Conservation (phyloP, 257 asterid species). For the Cordia subcordata region DNA sequence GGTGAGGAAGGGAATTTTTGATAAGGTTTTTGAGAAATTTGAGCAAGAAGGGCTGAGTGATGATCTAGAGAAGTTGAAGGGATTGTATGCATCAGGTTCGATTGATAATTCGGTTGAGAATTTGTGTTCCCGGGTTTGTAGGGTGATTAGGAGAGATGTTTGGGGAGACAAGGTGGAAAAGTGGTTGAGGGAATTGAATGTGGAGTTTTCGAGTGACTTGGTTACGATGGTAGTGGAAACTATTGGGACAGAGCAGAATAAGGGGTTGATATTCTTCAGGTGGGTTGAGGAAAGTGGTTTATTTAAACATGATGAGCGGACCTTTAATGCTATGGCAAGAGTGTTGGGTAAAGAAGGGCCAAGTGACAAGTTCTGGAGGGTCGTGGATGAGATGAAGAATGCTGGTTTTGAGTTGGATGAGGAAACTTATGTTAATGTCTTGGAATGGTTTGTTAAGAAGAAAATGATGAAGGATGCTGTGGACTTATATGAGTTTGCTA, state of each 20-base stretch:
- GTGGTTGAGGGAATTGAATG: slow-evolving; percentile 36
- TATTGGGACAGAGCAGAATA: slow-evolving; percentile 48
- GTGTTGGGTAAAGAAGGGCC: slow-evolving; percentile 50
- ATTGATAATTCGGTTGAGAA: slow-evolving; percentile 27
- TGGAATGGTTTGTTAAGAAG: slow-evolving; percentile 41
- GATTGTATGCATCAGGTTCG: slow-evolving; percentile 43
- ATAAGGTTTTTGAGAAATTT: slow-evolving; percentile 41
- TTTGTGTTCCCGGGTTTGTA: slow-evolving; percentile 34
- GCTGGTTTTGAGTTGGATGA: slow-evolving; percentile 58
- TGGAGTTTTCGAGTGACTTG: slow-evolving; percentile 55
- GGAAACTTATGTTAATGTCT: slow-evolving; percentile 38
- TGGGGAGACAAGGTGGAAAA: slow-evolving; percentile 80
- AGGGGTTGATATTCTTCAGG: slow-evolving; percentile 70
- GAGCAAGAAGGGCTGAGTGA: slow-evolving; percentile 41
- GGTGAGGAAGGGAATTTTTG: slow-evolving; percentile 39
- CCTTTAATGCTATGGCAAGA: slow-evolving; percentile 54
- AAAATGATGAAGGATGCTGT: slow-evolving; percentile 69
- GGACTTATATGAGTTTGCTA: slow-evolving; percentile 67
- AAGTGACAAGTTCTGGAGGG: slow-evolving; percentile 60
- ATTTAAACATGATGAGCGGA: slow-evolving; percentile 44
- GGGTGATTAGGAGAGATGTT: slow-evolving; percentile 41
- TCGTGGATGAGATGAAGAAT: slow-evolving; percentile 62
- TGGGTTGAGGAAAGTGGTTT: slow-evolving; percentile 80
- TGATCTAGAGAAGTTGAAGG: slow-evolving; percentile 57
- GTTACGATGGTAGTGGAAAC: slow-evolving; percentile 44